Evolutionary conservation across 371 early-diverging fungal species (phyloP).

Genomic region (Chytridium lagenaria): DNA sequence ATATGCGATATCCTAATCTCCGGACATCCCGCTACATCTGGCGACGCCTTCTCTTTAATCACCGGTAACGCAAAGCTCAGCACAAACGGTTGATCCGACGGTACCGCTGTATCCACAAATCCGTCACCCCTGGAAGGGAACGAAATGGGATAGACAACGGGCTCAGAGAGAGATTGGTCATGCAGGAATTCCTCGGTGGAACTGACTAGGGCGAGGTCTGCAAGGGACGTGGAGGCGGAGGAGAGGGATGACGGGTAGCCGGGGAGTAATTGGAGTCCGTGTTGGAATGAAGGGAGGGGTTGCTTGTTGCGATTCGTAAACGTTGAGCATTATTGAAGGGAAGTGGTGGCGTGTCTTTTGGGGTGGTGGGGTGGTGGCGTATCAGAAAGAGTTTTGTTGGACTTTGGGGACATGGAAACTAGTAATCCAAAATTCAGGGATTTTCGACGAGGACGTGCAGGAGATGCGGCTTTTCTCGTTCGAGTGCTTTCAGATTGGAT

Average conservation of each 20-base stretch:
- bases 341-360: no score
- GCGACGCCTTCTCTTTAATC: neutral
- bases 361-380: no score
- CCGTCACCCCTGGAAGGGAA: neutral
- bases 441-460: neutral
- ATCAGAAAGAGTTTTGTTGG: no score
- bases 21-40: neutral
- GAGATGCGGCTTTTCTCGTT: neutral
- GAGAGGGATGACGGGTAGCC: neutral
- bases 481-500: neutral
- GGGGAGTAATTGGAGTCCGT: no score
- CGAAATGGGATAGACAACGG: conserved; percentile 1
- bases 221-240: neutral
- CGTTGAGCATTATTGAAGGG: no score
- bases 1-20: conserved; percentile 12
- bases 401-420: conserved; percentile 2
- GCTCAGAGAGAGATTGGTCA: conserved; percentile 2
- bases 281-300: no score
- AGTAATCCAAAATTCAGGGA: conserved; percentile 6
- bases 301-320: no score
- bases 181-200: neutral
- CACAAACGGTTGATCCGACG: conserved; percentile 14
- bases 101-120: neutral
- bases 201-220: neutral
- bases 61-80: neutral